These are phyloP conservation scores for Vitis hybrid DNA, from an alignment of 177 flowering plant species.

Conservation along the genomic window DNA sequence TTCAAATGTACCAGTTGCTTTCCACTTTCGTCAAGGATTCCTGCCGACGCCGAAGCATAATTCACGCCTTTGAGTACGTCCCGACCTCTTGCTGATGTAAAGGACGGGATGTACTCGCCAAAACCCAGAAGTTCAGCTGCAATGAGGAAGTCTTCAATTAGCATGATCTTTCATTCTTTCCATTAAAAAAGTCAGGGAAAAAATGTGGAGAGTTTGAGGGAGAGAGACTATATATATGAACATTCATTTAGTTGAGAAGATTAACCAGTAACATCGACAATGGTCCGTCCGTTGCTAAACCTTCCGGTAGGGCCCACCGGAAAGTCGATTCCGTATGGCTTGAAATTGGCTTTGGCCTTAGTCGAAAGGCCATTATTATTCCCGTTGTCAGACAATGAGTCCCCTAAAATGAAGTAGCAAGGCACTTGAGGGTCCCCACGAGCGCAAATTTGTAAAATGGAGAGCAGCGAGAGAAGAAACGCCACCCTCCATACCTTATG, in stretches of 20 bases:
- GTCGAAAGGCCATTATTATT: constrained; percentile 23
- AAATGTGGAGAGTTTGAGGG: too few species aligned
- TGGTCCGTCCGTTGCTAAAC: constrained; percentile 31
- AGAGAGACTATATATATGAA: neutral
- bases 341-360: constrained; percentile 29
- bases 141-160: too few species aligned
- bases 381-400: constrained; percentile 47
- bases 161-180: too few species aligned
- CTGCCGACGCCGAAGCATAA: constrained; percentile 36
- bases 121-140: constrained; percentile 28
- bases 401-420: constrained; percentile 55
- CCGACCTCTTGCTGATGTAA: constrained; percentile 12
- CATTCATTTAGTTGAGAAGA: too few species aligned
- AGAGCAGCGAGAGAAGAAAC: neutral
- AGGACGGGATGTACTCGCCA: constrained; percentile 21
- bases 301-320: constrained; percentile 31
- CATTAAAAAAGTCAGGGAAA: too few species aligned
- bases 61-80: constrained; percentile 29
- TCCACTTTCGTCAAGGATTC: constrained; percentile 28
- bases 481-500: neutral
- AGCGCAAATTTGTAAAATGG: neutral
- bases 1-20: constrained; percentile 9
- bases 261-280: too few species aligned
- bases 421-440: constrained; percentile 39
- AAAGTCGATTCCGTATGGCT: constrained; percentile 39